Evolutionary conservation across 768 basidiomycete genomes (phyloP).

Genomic region (Gymnopilus dilepis): DNA sequence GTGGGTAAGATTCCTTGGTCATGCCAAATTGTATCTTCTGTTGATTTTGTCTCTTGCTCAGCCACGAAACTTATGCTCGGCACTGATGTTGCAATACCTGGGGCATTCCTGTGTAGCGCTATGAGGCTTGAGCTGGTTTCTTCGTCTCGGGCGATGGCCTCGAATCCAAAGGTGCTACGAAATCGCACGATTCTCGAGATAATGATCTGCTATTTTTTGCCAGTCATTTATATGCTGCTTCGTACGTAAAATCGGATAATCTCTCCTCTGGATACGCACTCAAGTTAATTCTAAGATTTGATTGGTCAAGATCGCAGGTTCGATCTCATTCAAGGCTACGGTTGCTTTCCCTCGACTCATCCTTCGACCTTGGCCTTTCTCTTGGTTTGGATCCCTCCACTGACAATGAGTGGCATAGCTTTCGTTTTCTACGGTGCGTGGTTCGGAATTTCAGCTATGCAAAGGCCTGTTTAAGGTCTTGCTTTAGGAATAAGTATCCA

Average conservation of each 20-base stretch:
- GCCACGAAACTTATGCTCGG: conserved; percentile 62
- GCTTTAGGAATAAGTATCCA: conserved; percentile 40
- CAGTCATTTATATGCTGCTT: conserved; percentile 60
- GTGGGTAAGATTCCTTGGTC: conserved; percentile 38
- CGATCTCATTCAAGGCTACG: conserved; percentile 61
- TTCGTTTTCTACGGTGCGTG: conserved; percentile 49
- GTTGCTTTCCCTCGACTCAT: conserved; percentile 56
- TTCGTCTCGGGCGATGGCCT: conserved; percentile 44
- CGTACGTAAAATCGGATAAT: conserved; percentile 60
- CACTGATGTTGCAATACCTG: conserved; percentile 60
- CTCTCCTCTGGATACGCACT: too few relatives aligned
- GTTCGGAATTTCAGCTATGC: neutral
- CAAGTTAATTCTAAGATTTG: conserved; percentile 43
- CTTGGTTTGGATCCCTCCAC: conserved; percentile 52
- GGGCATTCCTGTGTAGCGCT: conserved; percentile 60
- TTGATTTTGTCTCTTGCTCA: conserved; percentile 30
- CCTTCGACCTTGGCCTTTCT: conserved; percentile 46
- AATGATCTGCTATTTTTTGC: conserved; percentile 56
- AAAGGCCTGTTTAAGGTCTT: neutral
- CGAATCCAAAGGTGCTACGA: conserved; percentile 39
- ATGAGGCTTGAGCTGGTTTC: conserved; percentile 58
- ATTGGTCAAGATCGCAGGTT: conserved; percentile 67
- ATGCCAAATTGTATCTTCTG: neutral
- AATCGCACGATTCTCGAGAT: conserved; percentile 51
- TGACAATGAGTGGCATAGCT: conserved; percentile 45